Base-by-base conservation (phyloP, 345 rosid genomes). In the Pelargonium nanum region DNA sequence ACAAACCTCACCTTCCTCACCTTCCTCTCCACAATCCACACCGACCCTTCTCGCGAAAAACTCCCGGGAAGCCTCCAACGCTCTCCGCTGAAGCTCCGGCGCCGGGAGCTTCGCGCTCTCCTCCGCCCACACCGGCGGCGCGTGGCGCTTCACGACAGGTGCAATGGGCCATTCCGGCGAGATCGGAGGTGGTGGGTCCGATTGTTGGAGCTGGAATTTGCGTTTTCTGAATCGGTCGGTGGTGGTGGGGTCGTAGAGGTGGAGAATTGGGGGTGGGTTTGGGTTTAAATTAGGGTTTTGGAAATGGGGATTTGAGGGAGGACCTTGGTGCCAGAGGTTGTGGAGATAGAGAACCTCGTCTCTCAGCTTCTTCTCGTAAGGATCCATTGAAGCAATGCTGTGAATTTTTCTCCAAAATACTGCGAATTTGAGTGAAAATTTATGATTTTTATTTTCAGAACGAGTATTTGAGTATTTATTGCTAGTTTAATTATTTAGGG, bases 291-390 rank as follows among this genome's bases (percentile, higher is more conserved):
- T 22, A 24, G 23, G 57, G 26, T 24, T 20, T 3, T 10, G 48
- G 4, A 70, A 72, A 57, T 66, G 74, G 1, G 76, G 67, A 58
- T 69, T 74, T 0, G 59, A 52, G n/a, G 90, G 89, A 9, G 93
- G 97, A 60, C 93, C 95, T 64, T 71, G 81, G 53, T 75, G 85
- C 93, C 91, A 85, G 55, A 90, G 89, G 22, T 78, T 74, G 69
- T 85, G 95, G 59, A 87, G 94, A 77, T 75, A 81, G 59, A 83
- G 70, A 23, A 86, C 94, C 61, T 86, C 97, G 17, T 81, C 78
- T 62, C 74, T 78, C 64, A 76, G 75, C 22, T 75, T 68, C 65
- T 73, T 72, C 52, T 79, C 86, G 56, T 66, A 72, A n/a, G 71
- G 74, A 65, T 75, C 72, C 86, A 84, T 84, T 19, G 19, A 19